These are phyloP conservation scores for Inga laurina DNA, from an alignment of 306 rosid species.

Conservation along the genomic window DNA sequence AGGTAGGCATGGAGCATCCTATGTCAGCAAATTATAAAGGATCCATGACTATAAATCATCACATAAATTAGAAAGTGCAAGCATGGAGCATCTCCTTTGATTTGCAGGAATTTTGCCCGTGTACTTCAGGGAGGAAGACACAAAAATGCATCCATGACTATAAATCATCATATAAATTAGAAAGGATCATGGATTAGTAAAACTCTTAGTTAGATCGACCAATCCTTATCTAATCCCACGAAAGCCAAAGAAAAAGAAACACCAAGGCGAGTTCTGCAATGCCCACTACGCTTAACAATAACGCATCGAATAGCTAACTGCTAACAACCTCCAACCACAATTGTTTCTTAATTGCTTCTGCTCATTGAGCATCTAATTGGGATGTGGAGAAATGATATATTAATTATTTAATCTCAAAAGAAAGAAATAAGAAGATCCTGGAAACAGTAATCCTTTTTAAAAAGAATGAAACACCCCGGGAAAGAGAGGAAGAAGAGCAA, in stretches of 20 bases:
- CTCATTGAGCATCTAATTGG: not conserved
- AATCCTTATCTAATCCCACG: not conserved
- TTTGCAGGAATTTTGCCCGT: not conserved
- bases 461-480: not conserved
- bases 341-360: not conserved
- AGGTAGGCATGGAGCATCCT: not conserved
- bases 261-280: not conserved
- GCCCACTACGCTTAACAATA: not conserved
- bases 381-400: not conserved
- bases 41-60: too few relatives aligned
- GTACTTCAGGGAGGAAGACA: not conserved
- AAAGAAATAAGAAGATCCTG: slow-evolving; percentile 27
- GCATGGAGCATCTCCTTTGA: not conserved
- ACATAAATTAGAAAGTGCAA: not conserved
- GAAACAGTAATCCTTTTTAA: not conserved
- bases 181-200: not conserved
- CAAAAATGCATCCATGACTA: not conserved
- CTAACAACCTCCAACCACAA: not conserved
- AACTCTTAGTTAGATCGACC: not conserved
- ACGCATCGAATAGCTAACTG: not conserved
- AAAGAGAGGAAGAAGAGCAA: not conserved
- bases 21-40: not conserved
- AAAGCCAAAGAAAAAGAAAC: not conserved
- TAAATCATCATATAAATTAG: not conserved
- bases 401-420: not conserved